Conservation (phyloP, 176 grass and related monocot species). For the Puya raimondii region DNA sequence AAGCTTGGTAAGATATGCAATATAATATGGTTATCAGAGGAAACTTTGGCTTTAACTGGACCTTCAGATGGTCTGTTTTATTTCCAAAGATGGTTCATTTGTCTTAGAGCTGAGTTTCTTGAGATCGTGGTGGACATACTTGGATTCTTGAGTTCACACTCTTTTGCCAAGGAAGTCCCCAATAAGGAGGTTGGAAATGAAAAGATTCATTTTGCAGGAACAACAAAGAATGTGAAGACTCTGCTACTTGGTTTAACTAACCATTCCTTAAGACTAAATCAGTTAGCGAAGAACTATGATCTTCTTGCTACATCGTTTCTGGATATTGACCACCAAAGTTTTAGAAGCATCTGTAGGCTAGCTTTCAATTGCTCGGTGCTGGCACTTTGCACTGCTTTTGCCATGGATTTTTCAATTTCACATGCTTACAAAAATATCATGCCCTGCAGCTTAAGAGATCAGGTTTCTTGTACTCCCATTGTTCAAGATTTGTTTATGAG, state of each 20-base stretch:
- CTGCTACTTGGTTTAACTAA: conserved; percentile 38
- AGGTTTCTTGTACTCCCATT: conserved; percentile 35
- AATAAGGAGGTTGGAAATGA: conserved; percentile 15
- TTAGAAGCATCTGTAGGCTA: conserved; percentile 37
- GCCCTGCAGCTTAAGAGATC: conserved; percentile 11
- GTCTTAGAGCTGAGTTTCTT: conserved; percentile 60
- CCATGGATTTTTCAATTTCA: conserved; percentile 37
- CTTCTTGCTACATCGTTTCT: conserved; percentile 61
- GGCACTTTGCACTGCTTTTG: conserved; percentile 60
- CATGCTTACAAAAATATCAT: conserved; percentile 12
- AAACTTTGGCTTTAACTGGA: conserved; percentile 30
- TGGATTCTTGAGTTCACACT: conserved; percentile 30
- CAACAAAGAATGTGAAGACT: conserved; percentile 18
- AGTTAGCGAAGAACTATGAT: conserved; percentile 70
- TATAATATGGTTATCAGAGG: conserved; percentile 46
- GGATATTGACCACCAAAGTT: conserved; percentile 53
- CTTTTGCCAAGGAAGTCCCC: conserved; percentile 1
- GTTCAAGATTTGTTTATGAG: conserved; percentile 56
- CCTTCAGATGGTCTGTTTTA: conserved; percentile 30
- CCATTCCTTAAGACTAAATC: conserved; percentile 44
- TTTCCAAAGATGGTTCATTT: conserved; percentile 90
- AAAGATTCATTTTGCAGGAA: conserved; percentile 9
- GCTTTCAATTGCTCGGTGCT: conserved; percentile 69
- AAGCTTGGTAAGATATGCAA: conserved; percentile 43
- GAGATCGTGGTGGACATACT: conserved; percentile 43